Evolutionary conservation across 208 protist genomes (phyloP).

Genomic region (Phytomonas sp.): DNA sequence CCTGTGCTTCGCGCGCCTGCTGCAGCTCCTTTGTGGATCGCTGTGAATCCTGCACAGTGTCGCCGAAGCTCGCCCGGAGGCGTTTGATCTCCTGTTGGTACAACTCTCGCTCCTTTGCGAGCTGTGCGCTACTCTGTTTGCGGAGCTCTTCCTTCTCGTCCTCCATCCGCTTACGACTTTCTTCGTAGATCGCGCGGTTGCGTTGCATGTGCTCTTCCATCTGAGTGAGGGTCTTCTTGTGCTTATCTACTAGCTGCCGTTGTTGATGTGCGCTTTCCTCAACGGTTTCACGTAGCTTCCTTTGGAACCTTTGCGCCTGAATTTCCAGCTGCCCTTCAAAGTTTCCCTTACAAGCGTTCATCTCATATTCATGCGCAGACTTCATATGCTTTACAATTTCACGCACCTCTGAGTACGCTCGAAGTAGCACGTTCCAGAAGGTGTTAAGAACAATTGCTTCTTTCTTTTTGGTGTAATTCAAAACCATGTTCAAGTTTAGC

Average conservation of each 20-base stretch:
- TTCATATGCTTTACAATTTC: constrained; percentile 11
- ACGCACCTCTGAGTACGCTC: constrained; percentile 19
- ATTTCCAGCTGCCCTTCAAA: constrained; percentile 26
- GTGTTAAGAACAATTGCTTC: constrained; percentile 16
- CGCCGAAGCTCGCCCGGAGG: constrained; percentile 31
- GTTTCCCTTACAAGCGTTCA: constrained; percentile 16
- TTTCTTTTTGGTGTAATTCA: constrained; percentile 11
- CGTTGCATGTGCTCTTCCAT: constrained; percentile 38
- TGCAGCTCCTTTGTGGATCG: constrained; percentile 29
- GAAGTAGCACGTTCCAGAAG: constrained; percentile 15
- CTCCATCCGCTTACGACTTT: constrained; percentile 31
- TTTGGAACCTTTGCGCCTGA: constrained; percentile 21
- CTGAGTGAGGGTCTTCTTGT: constrained; percentile 28
- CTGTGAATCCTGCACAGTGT: constrained; percentile 22
- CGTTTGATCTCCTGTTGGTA: constrained; percentile 39
- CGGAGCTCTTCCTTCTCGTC: constrained; percentile 36
- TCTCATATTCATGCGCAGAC: constrained; percentile 13
- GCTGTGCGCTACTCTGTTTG: constrained; percentile 12
- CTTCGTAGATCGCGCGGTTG: constrained; percentile 37
- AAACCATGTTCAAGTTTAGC: background rate
- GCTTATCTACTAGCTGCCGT: constrained; percentile 25
- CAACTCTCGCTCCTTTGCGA: constrained; percentile 22
- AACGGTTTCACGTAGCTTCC: constrained; percentile 19
- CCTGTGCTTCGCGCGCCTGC: constrained; percentile 34
- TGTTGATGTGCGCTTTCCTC: constrained; percentile 25